These are phyloP conservation scores for Erodium chrysanthum DNA, from an alignment of 441 rosid species.

Conservation along the genomic window DNA sequence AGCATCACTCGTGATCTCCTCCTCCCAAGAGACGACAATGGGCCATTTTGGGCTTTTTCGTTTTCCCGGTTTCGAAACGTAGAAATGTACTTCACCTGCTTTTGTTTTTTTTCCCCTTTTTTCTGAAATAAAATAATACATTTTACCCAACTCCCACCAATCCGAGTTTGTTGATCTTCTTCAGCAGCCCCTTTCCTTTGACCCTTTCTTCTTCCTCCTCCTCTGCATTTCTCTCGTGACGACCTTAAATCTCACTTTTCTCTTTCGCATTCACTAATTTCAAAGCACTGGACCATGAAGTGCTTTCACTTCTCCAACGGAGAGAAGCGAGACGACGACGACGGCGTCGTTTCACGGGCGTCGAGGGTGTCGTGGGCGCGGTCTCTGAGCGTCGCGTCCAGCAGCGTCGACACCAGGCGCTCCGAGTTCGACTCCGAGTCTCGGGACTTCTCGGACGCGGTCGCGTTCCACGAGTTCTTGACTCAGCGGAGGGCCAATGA, in stretches of 20 bases:
- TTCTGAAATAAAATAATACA: no score
- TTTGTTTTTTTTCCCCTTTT: no score
- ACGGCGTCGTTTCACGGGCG: slow-evolving; percentile 34
- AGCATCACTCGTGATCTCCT: no score
- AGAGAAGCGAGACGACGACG: slow-evolving; percentile 37
- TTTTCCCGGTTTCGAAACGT: no score
- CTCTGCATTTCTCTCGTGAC: background rate
- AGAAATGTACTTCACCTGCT: no score
- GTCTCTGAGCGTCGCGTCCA: slow-evolving; percentile 77
- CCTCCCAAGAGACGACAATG: no score
- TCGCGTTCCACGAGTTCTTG: slow-evolving; percentile 39
- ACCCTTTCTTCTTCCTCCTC: background rate
- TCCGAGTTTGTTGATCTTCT: slow-evolving; percentile 1
- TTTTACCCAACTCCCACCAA: background rate
- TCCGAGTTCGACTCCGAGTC: slow-evolving; percentile 84
- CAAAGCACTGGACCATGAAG: slow-evolving; percentile 36
- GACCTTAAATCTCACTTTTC: no score
- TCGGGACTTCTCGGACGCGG: slow-evolving; percentile 48
- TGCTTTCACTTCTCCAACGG: slow-evolving; percentile 86
- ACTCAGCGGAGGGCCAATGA: slow-evolving; percentile 64
- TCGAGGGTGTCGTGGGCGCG: slow-evolving; percentile 81
- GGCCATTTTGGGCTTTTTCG: no score
- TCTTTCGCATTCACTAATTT: no score
- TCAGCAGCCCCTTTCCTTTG: background rate
- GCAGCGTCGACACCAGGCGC: slow-evolving; percentile 48